Conservation (phyloP, 306 rosid genomes). For the Parietaria judaica region DNA sequence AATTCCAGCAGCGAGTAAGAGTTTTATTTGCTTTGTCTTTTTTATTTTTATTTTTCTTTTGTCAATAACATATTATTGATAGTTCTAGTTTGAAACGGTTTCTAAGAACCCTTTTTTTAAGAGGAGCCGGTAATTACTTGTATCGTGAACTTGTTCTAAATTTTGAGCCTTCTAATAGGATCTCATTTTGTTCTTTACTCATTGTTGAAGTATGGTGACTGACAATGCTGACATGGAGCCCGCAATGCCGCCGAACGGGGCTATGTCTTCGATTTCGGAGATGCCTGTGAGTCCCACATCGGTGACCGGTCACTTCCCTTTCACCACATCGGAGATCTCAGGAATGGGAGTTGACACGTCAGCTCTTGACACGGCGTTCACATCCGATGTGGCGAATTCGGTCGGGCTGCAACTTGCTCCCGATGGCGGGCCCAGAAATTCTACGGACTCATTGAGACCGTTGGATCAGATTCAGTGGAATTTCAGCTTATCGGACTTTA, state of each 20-base stretch:
- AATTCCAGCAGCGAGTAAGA: constrained; percentile 83
- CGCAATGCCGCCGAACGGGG: constrained; percentile 54
- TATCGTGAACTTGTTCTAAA: too few relatives aligned
- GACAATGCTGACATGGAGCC: constrained; percentile 54
- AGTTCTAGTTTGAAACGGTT: neutral
- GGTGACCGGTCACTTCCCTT: constrained; percentile 97
- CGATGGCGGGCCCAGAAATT: constrained; percentile 67
- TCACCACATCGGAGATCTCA: constrained; percentile 81
- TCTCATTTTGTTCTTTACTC: constrained; percentile 27
- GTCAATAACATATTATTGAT: neutral
- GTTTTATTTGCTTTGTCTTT: neutral
- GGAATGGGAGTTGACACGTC: constrained; percentile 88
- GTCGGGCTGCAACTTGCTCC: constrained; percentile 85
- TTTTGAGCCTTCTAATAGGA: constrained; percentile 18
- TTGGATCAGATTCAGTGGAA: constrained; percentile 91
- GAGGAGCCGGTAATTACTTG: too few relatives aligned
- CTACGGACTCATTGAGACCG: constrained; percentile 54
- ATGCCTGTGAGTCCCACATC: constrained; percentile 94
- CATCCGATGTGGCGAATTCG: constrained; percentile 79
- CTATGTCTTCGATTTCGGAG: constrained; percentile 66
- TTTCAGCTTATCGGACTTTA: constrained; percentile 80
- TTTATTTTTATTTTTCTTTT: neutral
- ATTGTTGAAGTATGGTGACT: constrained; percentile 70
- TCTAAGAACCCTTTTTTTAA: too few relatives aligned
- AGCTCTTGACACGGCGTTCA: constrained; percentile 72